Base-by-base conservation (phyloP, 75 land plant genomes). In the Adiantum capillusveneris region DNA sequence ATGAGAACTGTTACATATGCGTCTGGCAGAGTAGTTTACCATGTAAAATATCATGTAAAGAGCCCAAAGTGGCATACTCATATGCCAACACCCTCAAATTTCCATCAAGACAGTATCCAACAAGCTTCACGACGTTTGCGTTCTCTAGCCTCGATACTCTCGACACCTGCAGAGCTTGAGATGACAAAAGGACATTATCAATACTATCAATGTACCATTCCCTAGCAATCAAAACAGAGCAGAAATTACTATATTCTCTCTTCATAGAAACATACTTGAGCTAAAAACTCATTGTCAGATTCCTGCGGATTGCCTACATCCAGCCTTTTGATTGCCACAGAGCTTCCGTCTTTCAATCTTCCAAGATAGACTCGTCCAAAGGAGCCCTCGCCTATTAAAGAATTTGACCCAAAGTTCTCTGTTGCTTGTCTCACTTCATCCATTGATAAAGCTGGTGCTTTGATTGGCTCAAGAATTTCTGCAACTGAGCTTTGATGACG, bases 351-450 rank as follows among this genome's bases (percentile, higher is more conserved):
- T 65, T 61, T 92, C 21, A 86, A 73, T 44, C 63, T 58, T 0
- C 87, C 91, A 71, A 66, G 63, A 27, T 86, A 89, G 17, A 89
- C 95, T 60, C 92, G 71, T 17, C 86, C 95, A 78, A 83, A 89
- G 14, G 95, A 89, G 25, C 95, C 95, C 52, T 89, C 95, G 55
- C 95, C 95, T 65, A 89, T 83, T 64, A 89, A 56, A 42, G 84
- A 28, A 28, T 73, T 79, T 24, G 84, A 62, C 14, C 82, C 82
- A 65, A 89, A 89, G 62, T 83, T 86, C 19, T 87, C 81, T 19
- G 95, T 89, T 25, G 77, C 62, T 39, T 83, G 83, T 60, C 66
- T 86, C 21, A 89, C 48, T 30, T 89, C 95, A 29, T 83, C 92
- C 0, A 80, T 55, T 31, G 81, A 51, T 36, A 87, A 58, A 11